Evolutionary conservation across 805 yeast genomes (phyloP).

Genomic region (Candida anglica): DNA sequence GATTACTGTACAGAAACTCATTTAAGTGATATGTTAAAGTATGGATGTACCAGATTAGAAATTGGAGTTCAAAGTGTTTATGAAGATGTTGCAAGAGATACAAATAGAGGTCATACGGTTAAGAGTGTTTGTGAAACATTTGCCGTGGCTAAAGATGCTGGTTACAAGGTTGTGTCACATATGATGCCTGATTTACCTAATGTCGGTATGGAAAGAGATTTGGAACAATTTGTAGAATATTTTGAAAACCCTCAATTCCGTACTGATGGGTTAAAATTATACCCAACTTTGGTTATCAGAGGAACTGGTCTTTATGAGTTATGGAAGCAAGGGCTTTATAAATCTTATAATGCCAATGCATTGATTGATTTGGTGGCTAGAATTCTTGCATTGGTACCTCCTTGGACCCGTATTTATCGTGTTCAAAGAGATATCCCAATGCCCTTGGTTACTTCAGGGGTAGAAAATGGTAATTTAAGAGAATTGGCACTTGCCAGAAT

Average conservation of each 20-base stretch:
- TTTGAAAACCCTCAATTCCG: constrained; percentile 96
- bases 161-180: constrained; percentile 95
- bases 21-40: constrained; percentile 88
- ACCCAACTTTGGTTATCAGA: constrained; percentile 94
- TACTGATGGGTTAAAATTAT: constrained; percentile 93
- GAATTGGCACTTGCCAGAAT: constrained; percentile 94
- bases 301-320: constrained; percentile 96
- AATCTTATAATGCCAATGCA: constrained; percentile 92
- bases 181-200: constrained; percentile 99
- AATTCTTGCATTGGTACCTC: constrained; percentile 93
- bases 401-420: constrained; percentile 98
- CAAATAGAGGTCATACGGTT: constrained; percentile 97
- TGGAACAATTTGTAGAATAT: constrained; percentile 93
- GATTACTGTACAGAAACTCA: constrained; percentile 97
- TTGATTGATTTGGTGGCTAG: constrained; percentile 93
- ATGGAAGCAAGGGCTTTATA: constrained; percentile 94
- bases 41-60: constrained; percentile 95
- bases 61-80: constrained; percentile 96
- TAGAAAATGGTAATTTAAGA: constrained; percentile 93
- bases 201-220: constrained; percentile 97
- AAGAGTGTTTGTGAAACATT: constrained; percentile 94
- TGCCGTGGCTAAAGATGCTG: constrained; percentile 95
- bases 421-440: constrained; percentile 98
- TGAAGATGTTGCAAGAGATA: constrained; percentile 97
- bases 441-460: constrained; percentile 98